A percentile compares a stretch with the other conserved stretches of the same genome.
Conservation (phyloP, 768 basidiomycete genomes). For the Psilocybe sp. region DNA sequence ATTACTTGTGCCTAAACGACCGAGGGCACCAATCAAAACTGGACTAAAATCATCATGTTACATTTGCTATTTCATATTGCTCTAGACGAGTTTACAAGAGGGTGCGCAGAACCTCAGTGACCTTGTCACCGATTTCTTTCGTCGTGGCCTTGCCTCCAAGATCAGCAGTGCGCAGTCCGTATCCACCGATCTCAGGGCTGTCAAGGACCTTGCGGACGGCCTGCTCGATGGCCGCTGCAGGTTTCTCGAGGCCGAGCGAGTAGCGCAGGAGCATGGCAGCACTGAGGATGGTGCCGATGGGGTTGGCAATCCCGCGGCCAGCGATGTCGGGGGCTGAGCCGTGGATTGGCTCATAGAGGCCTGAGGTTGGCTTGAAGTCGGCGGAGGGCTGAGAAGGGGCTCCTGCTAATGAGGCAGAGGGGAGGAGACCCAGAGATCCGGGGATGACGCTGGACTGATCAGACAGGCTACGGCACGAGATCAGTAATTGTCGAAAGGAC, state of each 20-base stretch:
- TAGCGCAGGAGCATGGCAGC: conserved; percentile 93
- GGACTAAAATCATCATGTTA: too few relatives aligned
- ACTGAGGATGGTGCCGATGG: conserved; percentile 92
- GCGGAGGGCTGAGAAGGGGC: conserved; percentile 66
- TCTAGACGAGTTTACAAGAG: conserved; percentile 36
- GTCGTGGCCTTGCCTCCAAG: conserved; percentile 79
- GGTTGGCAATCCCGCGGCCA: conserved; percentile 91
- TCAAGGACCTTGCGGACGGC: conserved; percentile 94
- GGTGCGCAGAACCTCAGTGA: conserved; percentile 69
- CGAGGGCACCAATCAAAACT: too few relatives aligned
- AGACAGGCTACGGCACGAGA: conserved; percentile 63
- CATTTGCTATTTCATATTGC: too few relatives aligned
- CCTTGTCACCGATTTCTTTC: conserved; percentile 76
- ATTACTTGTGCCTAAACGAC: too few relatives aligned
- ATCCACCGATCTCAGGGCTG: conserved; percentile 60
- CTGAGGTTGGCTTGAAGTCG: conserved; percentile 73
- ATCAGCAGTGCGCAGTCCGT: conserved; percentile 81
- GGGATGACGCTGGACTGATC: conserved; percentile 98
- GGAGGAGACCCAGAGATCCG: conserved; percentile 92
- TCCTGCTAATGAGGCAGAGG: conserved; percentile 94
- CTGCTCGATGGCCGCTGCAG: conserved; percentile 81
- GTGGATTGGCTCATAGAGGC: conserved; percentile 97
- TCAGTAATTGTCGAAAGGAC: conserved; percentile 3
- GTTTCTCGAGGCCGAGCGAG: conserved; percentile 84
- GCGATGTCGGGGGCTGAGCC: conserved; percentile 95